These are phyloP conservation scores for Tetraselmis striata DNA, from an alignment of 139 green algal genomes.

Conservation along the genomic window DNA sequence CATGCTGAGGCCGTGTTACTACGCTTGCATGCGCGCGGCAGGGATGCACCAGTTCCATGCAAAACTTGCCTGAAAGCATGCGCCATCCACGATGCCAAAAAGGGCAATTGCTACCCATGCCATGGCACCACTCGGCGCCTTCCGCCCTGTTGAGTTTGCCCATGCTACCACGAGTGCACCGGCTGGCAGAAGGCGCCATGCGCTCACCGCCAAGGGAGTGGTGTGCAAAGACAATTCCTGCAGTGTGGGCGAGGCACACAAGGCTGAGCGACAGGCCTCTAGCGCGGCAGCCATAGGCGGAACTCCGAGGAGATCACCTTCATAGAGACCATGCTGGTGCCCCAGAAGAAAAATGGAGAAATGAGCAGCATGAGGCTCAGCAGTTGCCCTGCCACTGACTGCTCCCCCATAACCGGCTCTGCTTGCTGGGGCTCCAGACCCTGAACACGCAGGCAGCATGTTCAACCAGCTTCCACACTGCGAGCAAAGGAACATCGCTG, in stretches of 20 bases:
- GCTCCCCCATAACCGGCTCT: no score
- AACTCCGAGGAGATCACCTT: no score
- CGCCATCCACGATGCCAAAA: conserved; percentile 88
- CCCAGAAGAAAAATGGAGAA: conserved; percentile 96
- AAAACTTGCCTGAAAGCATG: conserved; percentile 85
- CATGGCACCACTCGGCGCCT: conserved; percentile 41
- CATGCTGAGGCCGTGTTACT: no score
- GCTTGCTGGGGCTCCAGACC: no score
- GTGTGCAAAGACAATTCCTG: conserved; percentile 55
- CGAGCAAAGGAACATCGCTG: no score
- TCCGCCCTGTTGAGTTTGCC: conserved; percentile 52
- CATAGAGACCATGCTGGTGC: conserved; percentile 91
- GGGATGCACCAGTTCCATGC: no score
- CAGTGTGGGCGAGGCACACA: no score
- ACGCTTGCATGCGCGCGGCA: no score
- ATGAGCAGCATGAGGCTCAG: conserved; percentile 56
- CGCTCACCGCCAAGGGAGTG: conserved; percentile 79
- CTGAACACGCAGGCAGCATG: no score
- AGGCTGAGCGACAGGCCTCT: no score
- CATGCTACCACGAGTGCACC: conserved; percentile 76
- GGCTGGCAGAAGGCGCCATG: conserved; percentile 82
- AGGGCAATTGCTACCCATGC: conserved; percentile 78
- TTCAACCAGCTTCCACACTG: no score
- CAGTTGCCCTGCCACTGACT: conserved; percentile 18
- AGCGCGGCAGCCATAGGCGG: no score